phyloP scores from a whole-genome alignment of 2,329 filamentous ascomycete genomes.

The Fusarium pseudocircinatum region DNA sequence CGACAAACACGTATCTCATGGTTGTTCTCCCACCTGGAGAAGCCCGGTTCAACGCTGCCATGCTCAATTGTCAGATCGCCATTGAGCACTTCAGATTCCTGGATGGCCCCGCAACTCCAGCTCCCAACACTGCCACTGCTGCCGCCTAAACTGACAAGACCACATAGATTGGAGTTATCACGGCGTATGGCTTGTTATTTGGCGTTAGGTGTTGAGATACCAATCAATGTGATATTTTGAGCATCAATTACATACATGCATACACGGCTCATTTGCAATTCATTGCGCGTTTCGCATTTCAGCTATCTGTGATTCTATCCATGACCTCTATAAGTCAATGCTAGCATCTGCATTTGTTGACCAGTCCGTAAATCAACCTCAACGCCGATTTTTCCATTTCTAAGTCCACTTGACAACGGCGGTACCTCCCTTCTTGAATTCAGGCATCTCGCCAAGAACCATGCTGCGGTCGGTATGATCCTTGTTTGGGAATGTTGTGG shows the following conservation, averaged over 20 bases:
- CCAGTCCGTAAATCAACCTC: constrained; percentile 19
- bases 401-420: constrained; percentile 69
- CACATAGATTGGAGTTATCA: background rate
- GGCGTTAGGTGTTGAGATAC: constrained; percentile 44
- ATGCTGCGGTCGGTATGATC: constrained; percentile 75
- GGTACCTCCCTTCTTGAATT: constrained; percentile 73
- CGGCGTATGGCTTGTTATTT: constrained; percentile 14
- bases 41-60: constrained; percentile 87
- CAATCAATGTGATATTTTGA: constrained; percentile 33
- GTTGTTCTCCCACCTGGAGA: constrained; percentile 92
- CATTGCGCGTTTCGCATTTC: background rate
- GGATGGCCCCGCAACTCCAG: constrained; percentile 56
- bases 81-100: constrained; percentile 80
- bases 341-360: background rate
- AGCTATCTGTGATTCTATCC: constrained; percentile 12
- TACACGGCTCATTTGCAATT: background rate
- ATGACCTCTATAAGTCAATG: constrained; percentile 24
- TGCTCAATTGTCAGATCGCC: constrained; percentile 89
- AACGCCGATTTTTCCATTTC: constrained; percentile 29
- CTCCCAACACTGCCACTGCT: constrained; percentile 11
- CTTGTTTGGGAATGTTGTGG: constrained; percentile 85
- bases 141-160: constrained; percentile 7
- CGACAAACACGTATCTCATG: constrained; percentile 96
- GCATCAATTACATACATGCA: background rate
- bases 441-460: constrained; percentile 67